A percentile compares a stretch with the other conserved stretches of the same genome.
Conservation (phyloP, 2,329 filamentous ascomycete genomes). For the Diplocarpon mali region DNA sequence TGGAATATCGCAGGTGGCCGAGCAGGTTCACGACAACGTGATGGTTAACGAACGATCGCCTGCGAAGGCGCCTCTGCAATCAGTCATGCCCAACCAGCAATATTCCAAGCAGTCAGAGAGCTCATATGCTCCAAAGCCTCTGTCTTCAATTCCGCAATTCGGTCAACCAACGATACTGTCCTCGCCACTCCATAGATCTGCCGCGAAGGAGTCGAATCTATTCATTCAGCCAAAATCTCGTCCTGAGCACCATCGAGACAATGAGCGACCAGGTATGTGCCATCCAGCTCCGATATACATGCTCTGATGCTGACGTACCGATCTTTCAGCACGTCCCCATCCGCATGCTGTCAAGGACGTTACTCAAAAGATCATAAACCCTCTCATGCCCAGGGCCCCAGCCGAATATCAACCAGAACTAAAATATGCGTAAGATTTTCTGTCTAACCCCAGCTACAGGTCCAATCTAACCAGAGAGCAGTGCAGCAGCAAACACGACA, state of each 20-base stretch:
- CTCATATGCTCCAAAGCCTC: not conserved
- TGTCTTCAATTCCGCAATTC: slow-evolving; percentile 21
- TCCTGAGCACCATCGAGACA: slow-evolving; percentile 25
- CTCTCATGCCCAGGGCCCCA: slow-evolving; percentile 21
- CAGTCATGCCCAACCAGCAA: slow-evolving; percentile 19
- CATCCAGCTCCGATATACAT: not conserved
- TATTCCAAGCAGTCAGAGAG: slow-evolving; percentile 6
- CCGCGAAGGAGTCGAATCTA: slow-evolving; percentile 19
- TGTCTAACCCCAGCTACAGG: not conserved
- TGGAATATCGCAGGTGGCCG: slow-evolving; percentile 9
- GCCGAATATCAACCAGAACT: slow-evolving; percentile 15
- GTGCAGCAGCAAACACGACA: slow-evolving; percentile 11
- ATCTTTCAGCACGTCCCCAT: slow-evolving; percentile 20
- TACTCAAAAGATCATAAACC: slow-evolving; percentile 18
- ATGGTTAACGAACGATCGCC: slow-evolving; percentile 28
- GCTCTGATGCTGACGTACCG: not conserved
- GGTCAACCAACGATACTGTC: slow-evolving; percentile 25
- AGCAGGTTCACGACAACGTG: slow-evolving; percentile 6
- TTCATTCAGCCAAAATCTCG: slow-evolving; percentile 26
- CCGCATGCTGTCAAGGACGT: slow-evolving; percentile 23
- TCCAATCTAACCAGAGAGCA: slow-evolving; percentile 1
- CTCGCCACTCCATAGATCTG: slow-evolving; percentile 22
- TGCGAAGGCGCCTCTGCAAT: slow-evolving; percentile 21
- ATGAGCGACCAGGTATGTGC: slow-evolving; percentile 16
- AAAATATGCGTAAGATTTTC: slow-evolving; percentile 4